These are phyloP conservation scores for Globisporangium acanthophoron DNA, from an alignment of 352 stramenopile species.

Conservation along the genomic window DNA sequence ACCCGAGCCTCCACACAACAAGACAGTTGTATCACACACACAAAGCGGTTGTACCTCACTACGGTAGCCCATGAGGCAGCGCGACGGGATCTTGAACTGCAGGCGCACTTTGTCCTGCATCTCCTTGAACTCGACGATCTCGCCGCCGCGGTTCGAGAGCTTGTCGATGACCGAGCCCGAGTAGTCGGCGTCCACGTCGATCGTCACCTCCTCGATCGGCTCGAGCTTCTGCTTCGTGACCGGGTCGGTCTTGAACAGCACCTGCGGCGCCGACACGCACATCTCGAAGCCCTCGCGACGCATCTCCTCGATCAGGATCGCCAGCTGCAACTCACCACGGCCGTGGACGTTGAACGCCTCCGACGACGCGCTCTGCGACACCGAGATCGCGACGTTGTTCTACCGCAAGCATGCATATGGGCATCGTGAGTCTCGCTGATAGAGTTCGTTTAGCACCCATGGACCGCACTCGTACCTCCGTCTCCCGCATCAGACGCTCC, in stretches of 20 bases:
- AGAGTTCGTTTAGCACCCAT: not conserved
- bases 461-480: slow-evolving; percentile 43
- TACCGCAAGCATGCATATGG: slow-evolving; percentile 21
- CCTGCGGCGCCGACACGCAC: slow-evolving; percentile 94
- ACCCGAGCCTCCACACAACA: not conserved
- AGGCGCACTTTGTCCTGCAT: slow-evolving; percentile 92
- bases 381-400: slow-evolving; percentile 97
- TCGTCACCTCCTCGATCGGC: slow-evolving; percentile 91
- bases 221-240: slow-evolving; percentile 87
- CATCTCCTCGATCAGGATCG: slow-evolving; percentile 99
- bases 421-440: not conserved
- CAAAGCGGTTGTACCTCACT: slow-evolving; percentile 39
- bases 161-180: slow-evolving; percentile 97
- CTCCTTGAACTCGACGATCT: slow-evolving; percentile 91
- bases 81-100: slow-evolving; percentile 94
- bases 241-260: slow-evolving; percentile 88
- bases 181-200: slow-evolving; percentile 96
- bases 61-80: slow-evolving; percentile 96
- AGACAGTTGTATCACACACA: not conserved
- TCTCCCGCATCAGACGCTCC: slow-evolving; percentile 91
- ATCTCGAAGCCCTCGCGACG: slow-evolving; percentile 98
- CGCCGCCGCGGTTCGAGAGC: slow-evolving; percentile 90
- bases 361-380: slow-evolving; percentile 81
- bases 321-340: slow-evolving; percentile 96
- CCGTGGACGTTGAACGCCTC: slow-evolving; percentile 95